Conservation (phyloP, 805 yeast genomes). For the Candida dajiaensis region DNA sequence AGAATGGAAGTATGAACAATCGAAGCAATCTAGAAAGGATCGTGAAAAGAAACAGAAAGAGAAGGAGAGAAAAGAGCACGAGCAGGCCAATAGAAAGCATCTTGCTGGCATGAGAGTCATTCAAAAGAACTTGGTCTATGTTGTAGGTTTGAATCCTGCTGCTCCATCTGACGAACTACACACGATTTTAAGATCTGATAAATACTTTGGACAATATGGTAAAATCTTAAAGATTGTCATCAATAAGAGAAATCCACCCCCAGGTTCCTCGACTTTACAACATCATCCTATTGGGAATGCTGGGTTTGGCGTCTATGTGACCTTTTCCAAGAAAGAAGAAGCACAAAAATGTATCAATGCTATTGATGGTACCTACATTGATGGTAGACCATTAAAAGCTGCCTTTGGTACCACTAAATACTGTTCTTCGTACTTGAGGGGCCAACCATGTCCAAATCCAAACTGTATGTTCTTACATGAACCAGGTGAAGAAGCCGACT, state of each 20-base stretch:
- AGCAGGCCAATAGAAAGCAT: slow-evolving; percentile 74
- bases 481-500: slow-evolving; percentile 99
- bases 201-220: slow-evolving; percentile 98
- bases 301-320: slow-evolving; percentile 93
- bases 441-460: slow-evolving; percentile 96
- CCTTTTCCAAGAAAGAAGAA: slow-evolving; percentile 89
- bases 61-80: slow-evolving; percentile 87
- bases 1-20: slow-evolving; percentile 75
- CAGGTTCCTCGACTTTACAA: slow-evolving; percentile 17
- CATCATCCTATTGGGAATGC: slow-evolving; percentile 36
- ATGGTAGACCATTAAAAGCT: slow-evolving; percentile 84
- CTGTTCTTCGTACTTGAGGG: slow-evolving; percentile 92
- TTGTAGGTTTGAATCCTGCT: slow-evolving; percentile 88
- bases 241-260: slow-evolving; percentile 59
- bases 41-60: slow-evolving; percentile 79
- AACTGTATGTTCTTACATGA: slow-evolving; percentile 98
- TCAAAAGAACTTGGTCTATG: slow-evolving; percentile 94
- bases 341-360: slow-evolving; percentile 91
- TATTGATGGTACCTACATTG: slow-evolving; percentile 88
- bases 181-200: slow-evolving; percentile 75
- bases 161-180: slow-evolving; percentile 78
- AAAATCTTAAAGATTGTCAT: slow-evolving; percentile 91
- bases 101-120: slow-evolving; percentile 97
- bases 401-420: slow-evolving; percentile 98
- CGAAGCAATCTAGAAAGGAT: slow-evolving; percentile 74